Base-by-base conservation (phyloP, 2,329 filamentous ascomycete genomes). In the Balansia obtecta region DNA sequence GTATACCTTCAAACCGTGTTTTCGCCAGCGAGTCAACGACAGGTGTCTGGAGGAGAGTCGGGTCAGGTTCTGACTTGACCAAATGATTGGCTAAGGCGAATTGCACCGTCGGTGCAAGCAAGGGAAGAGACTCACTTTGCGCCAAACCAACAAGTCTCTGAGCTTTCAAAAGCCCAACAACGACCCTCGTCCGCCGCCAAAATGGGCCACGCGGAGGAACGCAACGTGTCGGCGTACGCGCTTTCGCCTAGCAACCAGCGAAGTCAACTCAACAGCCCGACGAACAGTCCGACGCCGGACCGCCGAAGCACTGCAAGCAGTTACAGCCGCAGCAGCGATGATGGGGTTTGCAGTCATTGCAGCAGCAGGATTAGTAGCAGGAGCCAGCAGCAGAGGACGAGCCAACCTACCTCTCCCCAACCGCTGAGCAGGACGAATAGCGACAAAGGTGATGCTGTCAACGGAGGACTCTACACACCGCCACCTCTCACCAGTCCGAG, bases 401-500 rank as follows among this genome's bases (percentile, higher is more conserved):
- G 48, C 27, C 48, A 50, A 39, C 41, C 41, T 18, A 18, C 41
- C 3, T 48, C 50, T 34, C 50, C 54, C 20, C 50, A 32, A 32
- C 32, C 43, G 22, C 38, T 41, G 4, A 46, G 50, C 50, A 48
- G 43, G 49, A 32, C 45, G 22, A 46, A 33, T 33, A 52, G 47
- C 52, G 49, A 52, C 38, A 54, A 49, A 42, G 44, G 20, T 13
- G 48, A 50, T 11, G 30, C 15, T 15, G 38, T 22, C 41, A 44
- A 44, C 16, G 48, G 15, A 15, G 43, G 27, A 46, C 6, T 34
- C 33, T 49, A 50, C 46, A 59, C 62, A 10, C 64, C 63, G 33
- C 60, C 63, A 37, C 58, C 60, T 18, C 56, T 63, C 11, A 63
- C 64, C 37, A 66, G 61, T 47, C 63, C 64, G 38, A 65, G 64